Evolutionary conservation across 2,329 filamentous ascomycete species (phyloP), one percentile per base, ranked within the genome.

Genomic region (Fusarium sp.): DNA sequence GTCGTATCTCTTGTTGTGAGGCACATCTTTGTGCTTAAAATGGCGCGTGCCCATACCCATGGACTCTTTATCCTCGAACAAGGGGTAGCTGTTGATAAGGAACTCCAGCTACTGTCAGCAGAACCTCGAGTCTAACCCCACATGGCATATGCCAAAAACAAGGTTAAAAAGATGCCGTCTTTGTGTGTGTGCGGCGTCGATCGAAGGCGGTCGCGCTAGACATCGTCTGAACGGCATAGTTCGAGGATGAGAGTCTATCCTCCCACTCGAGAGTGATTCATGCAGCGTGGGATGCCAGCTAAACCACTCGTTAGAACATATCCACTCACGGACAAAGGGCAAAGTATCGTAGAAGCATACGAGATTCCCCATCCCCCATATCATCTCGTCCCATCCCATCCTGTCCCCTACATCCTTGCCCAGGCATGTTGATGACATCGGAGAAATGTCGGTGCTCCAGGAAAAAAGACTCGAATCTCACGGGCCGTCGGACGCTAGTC

Each of bases 131-230:
- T n/a, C 29, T 3, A 25, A 29, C 42, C 47, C 62, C 61, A 74
- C 58, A 66, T 50, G 36, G 58, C 9, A 66, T 29, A 66, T 56
- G 66, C 56, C 60, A 64, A 66, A 74, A 73, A 75, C 35, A 74
- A 74, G 72, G 69, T 74, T 74, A 74, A 75, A 73, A 63, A 27
- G 45, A 58, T 57, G 63, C 50, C 61, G 31, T 18, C 52, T 56
- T 31, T 59, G 45, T n/a, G 65, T 35, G 25, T 29, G 45, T 31
- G 47, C 47, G 27, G 27, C 25, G 45, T 50, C 16, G 45, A 50
- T 50, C 45, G 25, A 50, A 18, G 16, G 45, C 47, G 25, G 47
- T 31, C 47, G 27, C 18, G 25, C 47, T 52, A 52, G 11, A 52
- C 47, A 52, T 20, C 47, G 47, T 52, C 31, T 31, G 47, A 52